These are phyloP conservation scores for Hondaea fermentalgiana DNA, from an alignment of 108 stramenopile species.

Conservation along the genomic window DNA sequence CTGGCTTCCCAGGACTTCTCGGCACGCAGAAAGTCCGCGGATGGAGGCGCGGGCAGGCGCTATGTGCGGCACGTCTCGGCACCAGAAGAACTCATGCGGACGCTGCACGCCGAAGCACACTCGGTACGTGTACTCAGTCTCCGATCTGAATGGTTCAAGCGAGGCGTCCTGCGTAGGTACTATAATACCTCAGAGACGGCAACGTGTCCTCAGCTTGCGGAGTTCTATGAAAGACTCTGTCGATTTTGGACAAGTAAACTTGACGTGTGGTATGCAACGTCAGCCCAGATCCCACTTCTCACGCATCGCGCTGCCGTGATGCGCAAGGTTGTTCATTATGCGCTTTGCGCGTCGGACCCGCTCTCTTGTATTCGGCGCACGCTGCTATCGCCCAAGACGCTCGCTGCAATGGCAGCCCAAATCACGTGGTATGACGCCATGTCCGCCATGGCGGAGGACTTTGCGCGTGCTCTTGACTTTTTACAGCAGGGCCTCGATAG, in stretches of 20 bases:
- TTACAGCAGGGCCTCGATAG: background rate
- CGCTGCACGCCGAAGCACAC: background rate
- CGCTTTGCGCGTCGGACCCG: background rate
- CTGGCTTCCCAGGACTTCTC: background rate
- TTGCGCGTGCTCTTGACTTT: background rate
- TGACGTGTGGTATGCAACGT: background rate
- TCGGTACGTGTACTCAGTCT: background rate
- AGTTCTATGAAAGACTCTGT: background rate
- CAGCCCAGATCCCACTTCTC: background rate
- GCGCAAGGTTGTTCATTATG: background rate
- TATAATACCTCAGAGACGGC: background rate
- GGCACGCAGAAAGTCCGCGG: background rate
- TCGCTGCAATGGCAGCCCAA: background rate
- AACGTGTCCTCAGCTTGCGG: background rate
- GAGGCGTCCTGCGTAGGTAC: background rate
- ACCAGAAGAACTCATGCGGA: background rate
- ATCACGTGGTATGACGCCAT: background rate
- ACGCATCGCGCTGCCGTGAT: background rate
- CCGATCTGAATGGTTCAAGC: background rate
- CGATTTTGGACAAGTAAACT: background rate
- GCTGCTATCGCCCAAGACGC: background rate
- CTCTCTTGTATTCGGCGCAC: background rate
- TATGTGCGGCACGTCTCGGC: background rate
- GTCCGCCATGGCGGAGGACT: background rate
- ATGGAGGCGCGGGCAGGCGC: background rate